A percentile compares a stretch with the other conserved stretches of the same genome.
These are phyloP conservation scores for Scenedesmus sp. DNA, from an alignment of 163 green algal species.

Conservation along the genomic window DNA sequence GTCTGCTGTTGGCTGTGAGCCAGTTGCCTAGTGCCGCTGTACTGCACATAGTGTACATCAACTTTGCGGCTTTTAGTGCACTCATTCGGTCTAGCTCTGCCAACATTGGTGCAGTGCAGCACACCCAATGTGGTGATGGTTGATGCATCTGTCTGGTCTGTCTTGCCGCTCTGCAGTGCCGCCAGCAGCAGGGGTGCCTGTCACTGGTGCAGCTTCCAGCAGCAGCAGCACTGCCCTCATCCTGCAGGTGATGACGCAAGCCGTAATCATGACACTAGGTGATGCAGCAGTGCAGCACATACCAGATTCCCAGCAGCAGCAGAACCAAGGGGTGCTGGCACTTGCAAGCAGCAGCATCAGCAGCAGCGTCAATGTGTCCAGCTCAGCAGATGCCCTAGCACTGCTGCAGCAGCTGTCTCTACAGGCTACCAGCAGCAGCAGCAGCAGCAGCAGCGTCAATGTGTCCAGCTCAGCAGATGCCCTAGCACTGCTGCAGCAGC, in stretches of 20 bases:
- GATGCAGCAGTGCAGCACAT: conserved; percentile 20
- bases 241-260: conserved; percentile 56
- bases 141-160: too few species aligned
- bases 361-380: neutral
- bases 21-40: too few species aligned
- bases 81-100: neutral
- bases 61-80: too few species aligned
- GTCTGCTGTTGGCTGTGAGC: too few species aligned
- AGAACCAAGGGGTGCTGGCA: neutral
- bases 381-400: conserved; percentile 41
- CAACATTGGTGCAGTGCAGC: neutral
- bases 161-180: conserved; percentile 17
- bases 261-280: neutral
- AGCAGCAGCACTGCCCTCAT: conserved; percentile 37
- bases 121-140: neutral
- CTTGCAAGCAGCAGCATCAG: neutral
- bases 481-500: neutral
- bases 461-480: too few species aligned
- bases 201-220: conserved; percentile 53
- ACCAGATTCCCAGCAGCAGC: neutral
- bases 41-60: neutral
- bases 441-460: conserved; percentile 21
- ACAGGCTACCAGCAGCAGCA: neutral
- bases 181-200: neutral
- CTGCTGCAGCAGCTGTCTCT: conserved; percentile 54